Base-by-base conservation (phyloP, 2,329 filamentous ascomycete genomes). In the Alternaria sp. region DNA sequence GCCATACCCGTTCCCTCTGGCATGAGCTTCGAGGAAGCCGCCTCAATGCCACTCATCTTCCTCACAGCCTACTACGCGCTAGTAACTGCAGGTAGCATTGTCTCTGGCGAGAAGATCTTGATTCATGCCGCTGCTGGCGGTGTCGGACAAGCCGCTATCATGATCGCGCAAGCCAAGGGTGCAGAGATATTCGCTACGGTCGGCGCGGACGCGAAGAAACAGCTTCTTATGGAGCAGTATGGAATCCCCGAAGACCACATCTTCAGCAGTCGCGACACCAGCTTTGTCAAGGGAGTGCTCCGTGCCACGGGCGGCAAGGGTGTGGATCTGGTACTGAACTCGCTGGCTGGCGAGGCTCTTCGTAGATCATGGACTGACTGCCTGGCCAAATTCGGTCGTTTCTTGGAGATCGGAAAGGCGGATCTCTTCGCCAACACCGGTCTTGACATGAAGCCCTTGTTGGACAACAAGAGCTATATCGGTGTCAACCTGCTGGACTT, bases 301-400 rank as follows among this genome's bases (percentile, higher is more conserved):
- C 59, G 64, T 17, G 65, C 62, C 30, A 67, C 79, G 0, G 57
- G 66, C 1, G 67, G 68, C n/a, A 26, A 57, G 7, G 79, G 79
- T 15, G 75, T 80, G 1, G 75, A 80, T 61, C 66, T 78, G 3
- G 64, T 79, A 6, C 61, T 81, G 44, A 80, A 81, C 58, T 73
- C 71, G 1, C 36, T 72, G 2, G 58, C 67, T 6, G 77, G 77
- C 4, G 69, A 75, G n/a, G 46, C 59, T 4, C 62, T 79, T 7
- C 57, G 61, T 5, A 26, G 52, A 46, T 67, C 62, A 9, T 77
- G 72, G 76, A 59, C 57, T 43, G 57, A 68, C 21, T 68, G 66
- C 56, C 6, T 79, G 10, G 75, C 77, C 15, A 55, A 61, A 4
- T 76, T 72, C 36, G 77, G 77, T 5, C 65, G 70, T 15, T 79